phyloP scores from a whole-genome alignment of 1,284 basidiomycete species.

The Ceratobasidium sp. region DNA sequence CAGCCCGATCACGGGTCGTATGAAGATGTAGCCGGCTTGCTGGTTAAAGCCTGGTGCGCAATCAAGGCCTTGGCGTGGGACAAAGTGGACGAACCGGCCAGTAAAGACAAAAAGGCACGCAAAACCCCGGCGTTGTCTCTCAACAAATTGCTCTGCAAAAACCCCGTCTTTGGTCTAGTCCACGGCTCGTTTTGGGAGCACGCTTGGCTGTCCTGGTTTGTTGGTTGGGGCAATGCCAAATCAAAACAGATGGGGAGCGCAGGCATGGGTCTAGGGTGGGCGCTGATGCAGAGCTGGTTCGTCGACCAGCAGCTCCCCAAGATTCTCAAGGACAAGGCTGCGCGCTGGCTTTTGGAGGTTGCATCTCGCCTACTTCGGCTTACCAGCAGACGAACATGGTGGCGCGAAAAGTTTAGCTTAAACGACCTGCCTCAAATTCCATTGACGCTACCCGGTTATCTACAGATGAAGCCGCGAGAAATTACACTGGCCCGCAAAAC shows the following conservation, averaged over 20 bases:
- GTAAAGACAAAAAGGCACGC: neutral
- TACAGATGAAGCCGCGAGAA: too few species aligned
- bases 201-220: neutral
- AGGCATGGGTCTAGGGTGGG: neutral
- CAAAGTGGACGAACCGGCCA: neutral
- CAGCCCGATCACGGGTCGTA: neutral
- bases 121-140: neutral
- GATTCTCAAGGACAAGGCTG: neutral
- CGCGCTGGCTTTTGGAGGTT: neutral
- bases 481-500: too few species aligned
- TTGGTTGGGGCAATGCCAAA: neutral
- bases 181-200: neutral
- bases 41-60: neutral
- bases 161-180: neutral
- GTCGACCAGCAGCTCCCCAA: neutral
- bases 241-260: neutral
- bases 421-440: neutral
- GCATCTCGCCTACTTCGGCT: neutral
- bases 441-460: too few species aligned
- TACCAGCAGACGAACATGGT: neutral
- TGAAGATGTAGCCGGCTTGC: neutral
- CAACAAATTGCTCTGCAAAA: neutral
- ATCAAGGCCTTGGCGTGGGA: neutral
- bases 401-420: neutral
- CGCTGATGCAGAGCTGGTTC: neutral